Evolutionary conservation across 306 rosid genomes (phyloP).

Genomic region (Cicer yamashitae): DNA sequence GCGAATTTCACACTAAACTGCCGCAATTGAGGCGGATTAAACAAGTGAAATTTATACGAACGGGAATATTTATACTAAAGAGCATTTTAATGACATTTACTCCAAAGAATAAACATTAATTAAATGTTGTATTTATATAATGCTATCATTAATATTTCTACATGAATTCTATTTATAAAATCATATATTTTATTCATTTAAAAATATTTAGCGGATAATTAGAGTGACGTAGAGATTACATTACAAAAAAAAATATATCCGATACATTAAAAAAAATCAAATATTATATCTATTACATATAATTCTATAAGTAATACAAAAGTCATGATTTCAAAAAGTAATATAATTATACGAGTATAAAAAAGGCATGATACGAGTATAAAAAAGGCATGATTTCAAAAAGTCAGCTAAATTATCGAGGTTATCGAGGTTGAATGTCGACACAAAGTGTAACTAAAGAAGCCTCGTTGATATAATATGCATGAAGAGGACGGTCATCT

Average conservation of each 20-base stretch:
- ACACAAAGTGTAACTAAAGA: slow-evolving; percentile 38
- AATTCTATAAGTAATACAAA: not conserved
- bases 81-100: slow-evolving; percentile 11
- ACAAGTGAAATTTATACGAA: slow-evolving; percentile 35
- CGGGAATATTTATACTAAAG: slow-evolving; percentile 32
- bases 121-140: slow-evolving; percentile 19
- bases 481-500: slow-evolving; percentile 32
- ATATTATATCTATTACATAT: not conserved
- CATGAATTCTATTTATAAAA: not conserved
- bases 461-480: slow-evolving; percentile 47
- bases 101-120: slow-evolving; percentile 3
- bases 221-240: too few species aligned
- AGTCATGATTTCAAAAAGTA: too few species aligned
- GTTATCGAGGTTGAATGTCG: slow-evolving; percentile 25
- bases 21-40: slow-evolving; percentile 26
- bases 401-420: not conserved
- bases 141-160: not conserved
- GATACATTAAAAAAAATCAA: too few species aligned
- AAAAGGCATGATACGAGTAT: too few species aligned
- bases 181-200: slow-evolving; percentile 18
- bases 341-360: too few species aligned
- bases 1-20: slow-evolving; percentile 15
- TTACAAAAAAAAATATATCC: too few species aligned
- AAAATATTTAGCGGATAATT: not conserved
- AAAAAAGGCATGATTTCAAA: too few species aligned